These are phyloP conservation scores for Rhododendron griersonianum DNA, from an alignment of 148 eudicot species.

Conservation along the genomic window DNA sequence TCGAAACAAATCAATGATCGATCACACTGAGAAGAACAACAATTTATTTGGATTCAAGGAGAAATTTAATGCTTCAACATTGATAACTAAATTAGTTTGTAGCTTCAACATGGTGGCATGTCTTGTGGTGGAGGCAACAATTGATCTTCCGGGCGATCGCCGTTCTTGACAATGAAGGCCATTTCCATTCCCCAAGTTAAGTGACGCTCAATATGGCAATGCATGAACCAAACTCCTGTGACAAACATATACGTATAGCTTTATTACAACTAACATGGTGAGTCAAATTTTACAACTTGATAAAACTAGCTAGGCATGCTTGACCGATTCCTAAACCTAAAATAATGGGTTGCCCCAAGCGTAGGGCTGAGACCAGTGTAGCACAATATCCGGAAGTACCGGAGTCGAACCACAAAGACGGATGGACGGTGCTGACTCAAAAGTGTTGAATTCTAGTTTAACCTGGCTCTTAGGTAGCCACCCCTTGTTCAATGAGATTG, in stretches of 20 bases:
- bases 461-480: too few relatives aligned
- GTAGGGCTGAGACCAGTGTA: too few relatives aligned
- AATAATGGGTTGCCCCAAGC: too few relatives aligned
- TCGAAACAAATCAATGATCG: not conserved
- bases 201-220: conserved; percentile 41
- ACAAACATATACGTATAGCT: not conserved
- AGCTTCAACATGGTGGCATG: conserved; percentile 25
- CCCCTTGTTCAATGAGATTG: too few relatives aligned
- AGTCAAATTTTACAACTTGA: too few relatives aligned
- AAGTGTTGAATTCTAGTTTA: too few relatives aligned
- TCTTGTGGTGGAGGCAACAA: conserved; percentile 28
- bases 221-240: conserved; percentile 40
- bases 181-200: conserved; percentile 34
- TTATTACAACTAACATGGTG: not conserved
- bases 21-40: not conserved
- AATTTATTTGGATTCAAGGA: not conserved
- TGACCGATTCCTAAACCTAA: too few relatives aligned
- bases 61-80: not conserved
- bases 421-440: too few relatives aligned
- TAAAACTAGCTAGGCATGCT: not conserved
- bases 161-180: conserved; percentile 26
- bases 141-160: not conserved
- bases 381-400: too few relatives aligned
- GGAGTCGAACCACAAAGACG: too few relatives aligned
- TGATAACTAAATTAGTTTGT: not conserved